Percentiles rank a stretch among this genome's conserved stretches.
These are phyloP conservation scores for Talaromyces nanjingensis DNA, from an alignment of 495 filamentous ascomycete species.

Conservation along the genomic window DNA sequence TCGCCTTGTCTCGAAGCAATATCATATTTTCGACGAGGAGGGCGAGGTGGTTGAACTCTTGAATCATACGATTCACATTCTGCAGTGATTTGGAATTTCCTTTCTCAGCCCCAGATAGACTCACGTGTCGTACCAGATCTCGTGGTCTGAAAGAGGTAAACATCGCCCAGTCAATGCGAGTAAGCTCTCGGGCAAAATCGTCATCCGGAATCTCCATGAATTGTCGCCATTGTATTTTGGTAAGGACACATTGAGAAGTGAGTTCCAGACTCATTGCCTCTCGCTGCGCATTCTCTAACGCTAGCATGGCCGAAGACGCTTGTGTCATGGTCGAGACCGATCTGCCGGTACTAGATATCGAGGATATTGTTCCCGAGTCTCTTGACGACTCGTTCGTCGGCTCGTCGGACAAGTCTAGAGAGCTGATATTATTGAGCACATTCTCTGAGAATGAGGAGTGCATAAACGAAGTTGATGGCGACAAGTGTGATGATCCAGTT, in stretches of 20 bases:
- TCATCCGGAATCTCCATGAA: slow-evolving; percentile 77
- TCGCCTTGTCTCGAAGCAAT: slow-evolving; percentile 88
- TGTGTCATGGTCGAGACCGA: slow-evolving; percentile 33
- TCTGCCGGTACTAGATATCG: slow-evolving; percentile 32
- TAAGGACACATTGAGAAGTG: slow-evolving; percentile 49
- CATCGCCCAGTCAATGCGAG: slow-evolving; percentile 94
- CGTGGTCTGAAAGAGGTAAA: slow-evolving; percentile 94
- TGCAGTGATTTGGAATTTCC: slow-evolving; percentile 72
- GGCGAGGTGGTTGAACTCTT: slow-evolving; percentile 93
- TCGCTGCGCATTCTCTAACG: slow-evolving; percentile 66
- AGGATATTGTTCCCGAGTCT: slow-evolving; percentile 37
- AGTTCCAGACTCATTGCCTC: slow-evolving; percentile 64
- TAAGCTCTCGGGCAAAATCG: slow-evolving; percentile 83
- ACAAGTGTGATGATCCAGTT: slow-evolving; percentile 32
- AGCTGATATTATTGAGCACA: slow-evolving; percentile 36
- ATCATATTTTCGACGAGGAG: slow-evolving; percentile 88
- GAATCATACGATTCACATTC: slow-evolving; percentile 88
- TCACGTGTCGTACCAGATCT: slow-evolving; percentile 87
- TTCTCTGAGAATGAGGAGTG: slow-evolving; percentile 22
- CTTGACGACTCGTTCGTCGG: slow-evolving; percentile 29
- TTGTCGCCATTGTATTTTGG: slow-evolving; percentile 73
- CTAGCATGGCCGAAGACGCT: slow-evolving; percentile 38
- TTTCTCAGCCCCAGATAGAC: slow-evolving; percentile 59
- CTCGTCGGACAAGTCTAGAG: slow-evolving; percentile 37
- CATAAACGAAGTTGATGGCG: slow-evolving; percentile 31